Evolutionary conservation across 257 asterid genomes (phyloP).

Genomic region (Cruciata laevipes): DNA sequence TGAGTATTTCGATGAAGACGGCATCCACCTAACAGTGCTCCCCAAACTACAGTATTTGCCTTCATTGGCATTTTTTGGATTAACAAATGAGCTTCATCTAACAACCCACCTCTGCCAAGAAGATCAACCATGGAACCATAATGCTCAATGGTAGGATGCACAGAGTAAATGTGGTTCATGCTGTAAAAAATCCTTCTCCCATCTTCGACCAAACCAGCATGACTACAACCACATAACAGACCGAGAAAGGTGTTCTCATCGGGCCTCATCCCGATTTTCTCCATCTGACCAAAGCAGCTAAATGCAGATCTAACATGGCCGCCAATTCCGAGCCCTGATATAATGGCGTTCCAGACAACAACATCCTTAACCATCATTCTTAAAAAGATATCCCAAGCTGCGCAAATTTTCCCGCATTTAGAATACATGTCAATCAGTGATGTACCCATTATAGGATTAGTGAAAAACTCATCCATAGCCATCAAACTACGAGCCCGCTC

Average conservation of each 20-base stretch:
- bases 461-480: slow-evolving; percentile 27
- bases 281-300: slow-evolving; percentile 30
- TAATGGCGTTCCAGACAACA: slow-evolving; percentile 38
- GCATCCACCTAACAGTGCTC: slow-evolving; percentile 45
- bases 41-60: slow-evolving; percentile 41
- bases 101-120: slow-evolving; percentile 38
- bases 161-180: slow-evolving; percentile 24
- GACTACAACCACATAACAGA: slow-evolving; percentile 42
- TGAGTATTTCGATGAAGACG: slow-evolving; percentile 37
- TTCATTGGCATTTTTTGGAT: slow-evolving; percentile 36
- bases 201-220: slow-evolving; percentile 44
- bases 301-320: slow-evolving; percentile 37
- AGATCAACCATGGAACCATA: slow-evolving; percentile 53
- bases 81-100: slow-evolving; percentile 31
- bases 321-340: slow-evolving; percentile 38
- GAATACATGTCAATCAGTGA: slow-evolving; percentile 42
- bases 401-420: slow-evolving; percentile 32
- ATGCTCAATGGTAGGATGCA: slow-evolving; percentile 31
- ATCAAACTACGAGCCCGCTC: slow-evolving; percentile 32
- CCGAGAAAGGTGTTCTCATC: slow-evolving; percentile 40
- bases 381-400: slow-evolving; percentile 33
- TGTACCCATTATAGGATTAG: slow-evolving; percentile 37
- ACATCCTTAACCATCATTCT: slow-evolving; percentile 32
- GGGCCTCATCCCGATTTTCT: slow-evolving; percentile 34
- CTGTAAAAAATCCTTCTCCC: slow-evolving; percentile 31